phyloP scores from a whole-genome alignment of 192 early-diverging fungal genomes.

The Podila horticola region DNA sequence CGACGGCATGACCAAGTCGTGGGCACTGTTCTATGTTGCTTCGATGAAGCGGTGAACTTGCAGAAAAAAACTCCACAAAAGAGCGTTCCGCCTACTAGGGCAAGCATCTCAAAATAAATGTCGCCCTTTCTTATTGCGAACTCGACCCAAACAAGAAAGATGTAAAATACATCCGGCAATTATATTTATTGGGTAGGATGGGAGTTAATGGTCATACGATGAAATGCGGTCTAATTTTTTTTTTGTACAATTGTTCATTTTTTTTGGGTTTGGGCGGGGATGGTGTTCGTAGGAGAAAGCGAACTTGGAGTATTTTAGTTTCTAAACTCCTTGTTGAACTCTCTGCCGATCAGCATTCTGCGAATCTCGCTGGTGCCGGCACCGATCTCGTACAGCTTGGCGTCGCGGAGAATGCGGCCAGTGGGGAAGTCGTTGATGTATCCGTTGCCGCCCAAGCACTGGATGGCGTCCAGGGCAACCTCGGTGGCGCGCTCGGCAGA shows the following conservation, averaged over 20 bases:
- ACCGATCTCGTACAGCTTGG: constrained; percentile 97
- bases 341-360: constrained; percentile 89
- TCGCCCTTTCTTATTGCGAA: too few species aligned
- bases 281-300: too few species aligned
- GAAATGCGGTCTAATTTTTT: too few species aligned
- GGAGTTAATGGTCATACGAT: too few species aligned
- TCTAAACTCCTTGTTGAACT: constrained; percentile 76
- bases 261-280: too few species aligned
- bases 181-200: too few species aligned
- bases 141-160: too few species aligned
- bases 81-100: not conserved
- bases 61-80: not conserved
- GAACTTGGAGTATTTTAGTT: constrained; percentile 1
- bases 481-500: constrained; percentile 95
- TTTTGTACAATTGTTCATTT: too few species aligned
- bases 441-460: constrained; percentile 95
- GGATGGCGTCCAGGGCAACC: constrained; percentile 91
- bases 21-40: constrained; percentile 50
- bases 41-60: not conserved
- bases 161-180: too few species aligned
- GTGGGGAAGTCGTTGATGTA: constrained; percentile 94
- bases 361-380: constrained; percentile 96
- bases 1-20: constrained; percentile 48
- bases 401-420: constrained; percentile 90
- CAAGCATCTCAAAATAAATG: too few species aligned